Evolutionary conservation across 805 yeast genomes (phyloP), one percentile per base, ranked within the genome.

Genomic region (Hanseniaspora lachancei): DNA sequence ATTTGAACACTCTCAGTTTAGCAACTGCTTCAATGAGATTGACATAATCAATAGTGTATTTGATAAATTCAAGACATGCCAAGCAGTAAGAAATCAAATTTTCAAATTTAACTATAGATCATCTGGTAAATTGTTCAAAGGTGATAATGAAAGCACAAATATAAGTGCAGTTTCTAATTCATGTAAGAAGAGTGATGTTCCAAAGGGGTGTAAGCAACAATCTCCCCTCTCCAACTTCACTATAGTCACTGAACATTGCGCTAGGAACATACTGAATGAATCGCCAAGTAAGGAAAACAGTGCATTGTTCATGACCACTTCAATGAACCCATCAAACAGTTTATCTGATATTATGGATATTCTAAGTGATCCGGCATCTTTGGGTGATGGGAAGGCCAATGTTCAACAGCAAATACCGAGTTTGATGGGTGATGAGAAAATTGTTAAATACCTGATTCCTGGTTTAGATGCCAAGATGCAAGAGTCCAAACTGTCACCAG

Each of bases 201-300:
- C 27, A 4, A 38, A 20, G 15, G 18, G 5, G 15, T 44, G 20
- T 18, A 15, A 23, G 12, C 16, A 34, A 10, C 10, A 43, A 8
- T 23, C 47, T 4, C 15, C 42, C 23, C 34, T 47, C 16, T 54
- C 48, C 9, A 53, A 53, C 20, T 55, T 55, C 24, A 49, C 55
- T 1, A 55, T 55, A 9, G 47, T 55, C 13, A 55, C 58, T 23
- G 58, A 55, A 12, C 55, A 55, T 23, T 49, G 40, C 23, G 47
- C 58, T 8, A 49, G 58, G 39, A 55, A 49, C n/a, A 55, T 55
- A 34, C 24, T 55, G 20, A 55, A 55, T 34, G 55, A 55, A 12
- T 32, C 36, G 6, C 15, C 36, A 16, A 18, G 16, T 18, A 29
- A 18, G 35, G 35, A 32, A 15, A 40, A 21, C 27, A 40, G 13